phyloP scores from a whole-genome alignment of 805 yeast genomes.

The Candida boleticola region DNA sequence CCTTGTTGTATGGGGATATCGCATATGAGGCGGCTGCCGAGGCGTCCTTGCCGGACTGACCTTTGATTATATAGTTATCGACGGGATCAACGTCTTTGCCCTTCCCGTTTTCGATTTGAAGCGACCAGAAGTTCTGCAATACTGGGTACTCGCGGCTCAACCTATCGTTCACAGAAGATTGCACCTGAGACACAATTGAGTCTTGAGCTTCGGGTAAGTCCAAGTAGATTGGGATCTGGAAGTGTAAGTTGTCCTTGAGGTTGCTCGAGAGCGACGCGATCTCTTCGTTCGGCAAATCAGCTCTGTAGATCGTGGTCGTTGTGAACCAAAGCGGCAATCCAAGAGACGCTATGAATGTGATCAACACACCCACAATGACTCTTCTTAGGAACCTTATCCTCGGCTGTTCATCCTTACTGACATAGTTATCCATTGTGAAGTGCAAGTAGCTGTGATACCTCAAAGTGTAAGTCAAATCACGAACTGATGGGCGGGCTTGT shows the following conservation, averaged over 20 bases:
- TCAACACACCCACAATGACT: constrained; percentile 6
- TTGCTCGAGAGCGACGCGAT: constrained; percentile 31
- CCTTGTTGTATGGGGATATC: constrained; percentile 38
- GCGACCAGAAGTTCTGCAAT: constrained; percentile 28
- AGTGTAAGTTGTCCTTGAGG: constrained; percentile 22
- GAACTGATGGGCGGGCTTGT: too few relatives aligned
- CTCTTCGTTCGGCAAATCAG: constrained; percentile 51
- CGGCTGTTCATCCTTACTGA: constrained; percentile 4
- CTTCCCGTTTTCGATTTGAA: constrained; percentile 18
- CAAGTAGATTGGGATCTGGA: constrained; percentile 45
- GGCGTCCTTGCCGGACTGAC: background rate
- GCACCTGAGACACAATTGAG: constrained; percentile 26
- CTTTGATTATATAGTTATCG: constrained; percentile 35
- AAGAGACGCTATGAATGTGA: constrained; percentile 17
- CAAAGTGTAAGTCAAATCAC: too few relatives aligned
- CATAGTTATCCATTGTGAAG: background rate
- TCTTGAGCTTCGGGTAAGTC: constrained; percentile 22
- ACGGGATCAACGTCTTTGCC: constrained; percentile 13
- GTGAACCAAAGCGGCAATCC: constrained; percentile 60
- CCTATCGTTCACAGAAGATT: constrained; percentile 30
- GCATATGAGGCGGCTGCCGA: constrained; percentile 1
- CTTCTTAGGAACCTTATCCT: constrained; percentile 2
- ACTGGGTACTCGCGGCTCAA: constrained; percentile 20
- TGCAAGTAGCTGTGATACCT: background rate
- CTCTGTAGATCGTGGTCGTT: constrained; percentile 64